Percentiles rank a stretch among this genome's conserved stretches.
These are phyloP conservation scores for Fraxinus ornus DNA, from an alignment of 305 asterid species.

Conservation along the genomic window DNA sequence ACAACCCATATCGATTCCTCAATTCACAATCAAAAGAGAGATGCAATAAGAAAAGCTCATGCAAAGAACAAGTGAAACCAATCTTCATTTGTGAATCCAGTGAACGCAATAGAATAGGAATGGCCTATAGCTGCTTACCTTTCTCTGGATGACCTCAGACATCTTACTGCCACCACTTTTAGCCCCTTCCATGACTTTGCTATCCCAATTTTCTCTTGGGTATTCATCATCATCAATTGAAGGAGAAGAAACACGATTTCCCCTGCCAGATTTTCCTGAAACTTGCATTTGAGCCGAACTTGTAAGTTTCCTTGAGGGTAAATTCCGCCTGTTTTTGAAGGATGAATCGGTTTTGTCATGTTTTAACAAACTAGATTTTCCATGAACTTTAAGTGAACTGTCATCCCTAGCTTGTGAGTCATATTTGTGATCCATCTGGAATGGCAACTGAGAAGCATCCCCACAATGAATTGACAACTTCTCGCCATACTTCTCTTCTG, in stretches of 20 bases:
- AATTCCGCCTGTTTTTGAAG: slow-evolving; percentile 51
- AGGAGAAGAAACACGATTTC: slow-evolving; percentile 37
- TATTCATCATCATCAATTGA: slow-evolving; percentile 61
- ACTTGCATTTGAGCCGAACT: slow-evolving; percentile 45
- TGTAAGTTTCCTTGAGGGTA: slow-evolving; percentile 49
- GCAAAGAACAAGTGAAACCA: not conserved
- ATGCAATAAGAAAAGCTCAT: not conserved
- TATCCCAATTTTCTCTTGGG: slow-evolving; percentile 54
- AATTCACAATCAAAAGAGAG: not conserved
- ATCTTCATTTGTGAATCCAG: not conserved
- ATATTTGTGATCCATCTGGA: slow-evolving; percentile 61
- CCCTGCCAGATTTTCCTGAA: slow-evolving; percentile 57
- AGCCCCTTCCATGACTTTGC: slow-evolving; percentile 54
- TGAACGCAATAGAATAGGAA: not conserved
- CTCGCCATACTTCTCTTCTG: slow-evolving; percentile 57
- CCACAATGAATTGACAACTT: slow-evolving; percentile 57
- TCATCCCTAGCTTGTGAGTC: slow-evolving; percentile 61
- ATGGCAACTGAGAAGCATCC: slow-evolving; percentile 60
- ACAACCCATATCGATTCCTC: not conserved
- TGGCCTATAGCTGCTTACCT: slow-evolving; percentile 49
- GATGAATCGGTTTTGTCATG: slow-evolving; percentile 53
- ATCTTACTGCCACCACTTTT: slow-evolving; percentile 60
- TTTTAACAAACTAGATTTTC: slow-evolving; percentile 50
- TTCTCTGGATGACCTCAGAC: slow-evolving; percentile 74
- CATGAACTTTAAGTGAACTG: slow-evolving; percentile 47